Base-by-base conservation (phyloP, 2,329 filamentous ascomycete species). In the Xylariaceae sp. region DNA sequence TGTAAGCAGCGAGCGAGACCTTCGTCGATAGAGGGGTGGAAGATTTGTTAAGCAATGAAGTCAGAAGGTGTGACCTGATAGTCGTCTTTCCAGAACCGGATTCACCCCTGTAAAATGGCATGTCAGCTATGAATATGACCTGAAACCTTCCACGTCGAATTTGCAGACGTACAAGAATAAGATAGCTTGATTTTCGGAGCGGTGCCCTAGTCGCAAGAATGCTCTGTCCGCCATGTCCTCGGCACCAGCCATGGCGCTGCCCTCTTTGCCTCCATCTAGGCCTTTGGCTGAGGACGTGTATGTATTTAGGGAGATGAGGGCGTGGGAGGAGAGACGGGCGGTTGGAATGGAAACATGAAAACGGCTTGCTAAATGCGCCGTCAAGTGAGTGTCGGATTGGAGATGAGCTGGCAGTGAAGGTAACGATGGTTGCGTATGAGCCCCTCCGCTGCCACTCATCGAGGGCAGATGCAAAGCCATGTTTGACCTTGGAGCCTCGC, bases 41-140 rank as follows among this genome's bases (percentile, higher is more conserved):
- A 2, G 90, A 93, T 63, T 90, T 95, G 56, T 85, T 85, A 22
- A 98, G 78, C 39, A 98, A 76, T 1, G 90, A 81, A 18, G 89
- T 85, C 34, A 98, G 73, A 41, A 96, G 72, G 63, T 97, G 93
- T 33, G 89, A 87, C 48, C 93, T 85, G 57, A 97, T 74, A 0
- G 93, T 98, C 0, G 93, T 96, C 71, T 98, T 98, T 55, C 93
- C 93, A 24, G 93, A 84, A 34, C 93, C 93, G 43, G 89, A 95
- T 76, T 98, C 93, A 65, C 93, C 93, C 52, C 90, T 96, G 52
- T 37, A 49, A 34, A 36, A 41, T 39, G 42, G 37, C 6, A 11
- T 49, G 43, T 52, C 44, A 49, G 43, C 31, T 19, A 6, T 11
- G 11, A 26, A 26, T 11, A 26, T n/a, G n/a, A n/a, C n/a, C 22